Base-by-base conservation (phyloP, 345 rosid genomes). In the Combretum micranthum region DNA sequence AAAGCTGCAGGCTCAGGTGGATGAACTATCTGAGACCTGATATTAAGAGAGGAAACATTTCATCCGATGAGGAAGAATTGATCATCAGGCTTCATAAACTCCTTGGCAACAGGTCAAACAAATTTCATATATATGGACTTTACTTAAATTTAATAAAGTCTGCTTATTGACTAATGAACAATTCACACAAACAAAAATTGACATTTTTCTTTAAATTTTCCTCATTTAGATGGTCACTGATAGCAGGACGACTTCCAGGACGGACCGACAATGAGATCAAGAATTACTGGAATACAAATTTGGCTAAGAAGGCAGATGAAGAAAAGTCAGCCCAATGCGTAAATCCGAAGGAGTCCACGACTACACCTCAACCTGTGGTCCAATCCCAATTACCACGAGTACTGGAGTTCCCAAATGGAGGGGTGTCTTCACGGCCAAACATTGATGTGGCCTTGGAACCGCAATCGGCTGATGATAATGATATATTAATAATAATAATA, bases 231-330 rank as follows among this genome's bases (percentile, higher is more conserved):
- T 76, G 80, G 80, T 72, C 77, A n/a, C 61, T 76, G 8, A 76
- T 76, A 26, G 80, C 80, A 7, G 77, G 80, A 4, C 63, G 77
- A 46, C 69, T 76, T 17, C 80, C 77, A 0, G 80, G 80, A 23
- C 67, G 80, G 48, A 76, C 75, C 8, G 77, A 72, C 54, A 76
- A 76, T 22, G 80, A 76, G 47, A 72, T 72, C 16, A 76, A 76
- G 64, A 76, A 76, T 46, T 76, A 69, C 48, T 76, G 80, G 80
- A 69, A 76, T 57, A 68, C 74, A 42, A 69, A 63, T 20, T 52
- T 76, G 14, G 69, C 77, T 1, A 72, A 72, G 56, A 74, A 64
- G 43, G 55, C 52, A 32, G 39, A 32, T 4, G 17, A 23, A 42
- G 17, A 60, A 63, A 0, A 7, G 20, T 25, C 48, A 56, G 21